A percentile compares a stretch with the other conserved stretches of the same genome.
These are phyloP conservation scores for Wickerhamiella spandovensis DNA, from an alignment of 805 yeast genomes.

Conservation along the genomic window DNA sequence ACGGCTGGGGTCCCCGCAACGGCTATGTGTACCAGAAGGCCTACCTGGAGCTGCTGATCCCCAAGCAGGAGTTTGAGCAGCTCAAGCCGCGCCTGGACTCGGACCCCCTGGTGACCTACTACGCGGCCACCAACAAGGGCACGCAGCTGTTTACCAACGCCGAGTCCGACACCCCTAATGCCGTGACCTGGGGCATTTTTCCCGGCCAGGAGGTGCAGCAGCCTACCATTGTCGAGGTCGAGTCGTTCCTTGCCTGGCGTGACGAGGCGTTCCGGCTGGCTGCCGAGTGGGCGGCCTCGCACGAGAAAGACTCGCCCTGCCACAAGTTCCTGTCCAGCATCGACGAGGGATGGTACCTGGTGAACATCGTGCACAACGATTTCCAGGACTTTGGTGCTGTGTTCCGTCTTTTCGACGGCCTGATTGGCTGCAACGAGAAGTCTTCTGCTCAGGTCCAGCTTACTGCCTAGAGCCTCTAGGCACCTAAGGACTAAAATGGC, in stretches of 20 bases:
- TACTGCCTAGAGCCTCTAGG: neutral
- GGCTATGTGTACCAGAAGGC: slow-evolving; percentile 94
- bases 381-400: slow-evolving; percentile 28
- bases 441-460: neutral
- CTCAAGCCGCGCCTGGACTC: slow-evolving; percentile 35
- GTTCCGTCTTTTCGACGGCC: slow-evolving; percentile 18
- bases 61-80: slow-evolving; percentile 36
- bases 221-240: slow-evolving; percentile 89
- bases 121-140: slow-evolving; percentile 41
- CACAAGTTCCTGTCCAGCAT: slow-evolving; percentile 33
- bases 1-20: slow-evolving; percentile 92
- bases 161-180: slow-evolving; percentile 66
- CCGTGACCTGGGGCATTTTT: slow-evolving; percentile 97
- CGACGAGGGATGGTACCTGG: slow-evolving; percentile 51
- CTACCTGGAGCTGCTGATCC: slow-evolving; percentile 73
- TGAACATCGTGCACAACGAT: slow-evolving; percentile 86
- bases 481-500: no score
- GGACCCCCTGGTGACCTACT: slow-evolving; percentile 53
- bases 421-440: neutral
- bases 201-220: slow-evolving; percentile 91
- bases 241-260: slow-evolving; percentile 92
- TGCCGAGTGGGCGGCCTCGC: slow-evolving; percentile 52
- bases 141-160: slow-evolving; percentile 55
- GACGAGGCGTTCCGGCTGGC: slow-evolving; percentile 83
- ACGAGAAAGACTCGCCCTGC: slow-evolving; percentile 22